Evolutionary conservation across 306 rosid genomes (phyloP).

Genomic region (Prunus kanzakura): DNA sequence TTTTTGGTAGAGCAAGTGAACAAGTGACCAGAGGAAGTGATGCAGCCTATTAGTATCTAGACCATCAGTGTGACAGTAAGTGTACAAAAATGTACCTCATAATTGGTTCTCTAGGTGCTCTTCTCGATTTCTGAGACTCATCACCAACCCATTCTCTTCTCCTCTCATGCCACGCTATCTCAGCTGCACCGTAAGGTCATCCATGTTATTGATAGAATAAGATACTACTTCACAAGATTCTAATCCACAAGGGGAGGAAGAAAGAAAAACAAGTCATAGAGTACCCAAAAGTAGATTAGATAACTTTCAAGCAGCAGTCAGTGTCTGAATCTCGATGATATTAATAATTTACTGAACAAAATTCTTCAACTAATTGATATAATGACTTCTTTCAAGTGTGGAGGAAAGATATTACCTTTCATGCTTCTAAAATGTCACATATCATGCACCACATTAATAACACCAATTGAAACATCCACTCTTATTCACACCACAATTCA

Average conservation of each 20-base stretch:
- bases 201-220: slow-evolving; percentile 1
- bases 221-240: slow-evolving; percentile 3
- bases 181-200: slow-evolving; percentile 45
- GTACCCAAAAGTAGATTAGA: background rate
- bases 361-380: background rate
- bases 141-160: slow-evolving; percentile 68
- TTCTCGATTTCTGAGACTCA: slow-evolving; percentile 32
- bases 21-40: background rate
- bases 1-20: background rate
- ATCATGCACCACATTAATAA: background rate
- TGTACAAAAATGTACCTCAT: slow-evolving; percentile 42
- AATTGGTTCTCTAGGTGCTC: slow-evolving; percentile 46
- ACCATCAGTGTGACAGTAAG: background rate
- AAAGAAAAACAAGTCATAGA: background rate
- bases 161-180: slow-evolving; percentile 59
- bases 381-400: background rate
- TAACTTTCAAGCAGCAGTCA: slow-evolving; percentile 1
- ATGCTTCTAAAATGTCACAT: background rate
- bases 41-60: background rate
- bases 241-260: background rate
- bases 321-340: background rate
- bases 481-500: background rate
- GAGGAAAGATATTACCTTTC: background rate
- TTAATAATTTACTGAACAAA: background rate
- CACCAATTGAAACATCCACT: background rate